Base-by-base conservation (phyloP, 108 stramenopile species). In the Mayamaea pseudoterrestris region DNA sequence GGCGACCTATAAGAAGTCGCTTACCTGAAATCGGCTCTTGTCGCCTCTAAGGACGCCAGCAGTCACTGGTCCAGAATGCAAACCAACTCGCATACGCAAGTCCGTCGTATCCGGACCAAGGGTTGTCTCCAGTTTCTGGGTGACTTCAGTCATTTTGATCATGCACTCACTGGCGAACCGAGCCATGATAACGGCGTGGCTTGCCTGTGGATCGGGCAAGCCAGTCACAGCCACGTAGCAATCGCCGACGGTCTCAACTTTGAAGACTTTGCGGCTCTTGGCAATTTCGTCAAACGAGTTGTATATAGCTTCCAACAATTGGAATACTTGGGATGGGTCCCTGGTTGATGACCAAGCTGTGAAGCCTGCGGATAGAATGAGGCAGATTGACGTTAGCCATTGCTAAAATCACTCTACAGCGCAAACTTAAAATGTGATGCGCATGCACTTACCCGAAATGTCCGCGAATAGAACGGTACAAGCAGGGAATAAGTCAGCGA, bases 151-250 rank as follows among this genome's bases (percentile, higher is more conserved):
- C 21, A 66, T 59, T 50, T 62, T 65, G 25, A 56, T 56, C 30
- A 59, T 68, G 27, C 44, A 52, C 14, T 67, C 55, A 27, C 55
- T 58, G 0, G 73, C 58, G 31, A 74, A 74, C 39, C 41, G 28
- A 9, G 61, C 57, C 43, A 74, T 46, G 4, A 69, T 35, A 9
- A 59, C 54, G 39, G 73, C 73, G 21, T 74, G 69, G 32, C 71
- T 69, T 3, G 62, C 57, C 1, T 62, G 58, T 35, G 69, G 73
- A 5, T 74, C 52, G 8, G 73, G 73, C 35, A 74, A 61, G 37
- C 73, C 73, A 4, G 69, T 66, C 0, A 74, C 73, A 24, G 73
- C 73, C 45, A 74, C 69, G 61, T 74, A 74, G 29, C 69, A 71
- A 37, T 74, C 73, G 7, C 72, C 60, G 6, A 57, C 28, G 12